Base-by-base conservation (phyloP, 2,329 filamentous ascomycete species). In the Coccinonectria pachysandricola region DNA sequence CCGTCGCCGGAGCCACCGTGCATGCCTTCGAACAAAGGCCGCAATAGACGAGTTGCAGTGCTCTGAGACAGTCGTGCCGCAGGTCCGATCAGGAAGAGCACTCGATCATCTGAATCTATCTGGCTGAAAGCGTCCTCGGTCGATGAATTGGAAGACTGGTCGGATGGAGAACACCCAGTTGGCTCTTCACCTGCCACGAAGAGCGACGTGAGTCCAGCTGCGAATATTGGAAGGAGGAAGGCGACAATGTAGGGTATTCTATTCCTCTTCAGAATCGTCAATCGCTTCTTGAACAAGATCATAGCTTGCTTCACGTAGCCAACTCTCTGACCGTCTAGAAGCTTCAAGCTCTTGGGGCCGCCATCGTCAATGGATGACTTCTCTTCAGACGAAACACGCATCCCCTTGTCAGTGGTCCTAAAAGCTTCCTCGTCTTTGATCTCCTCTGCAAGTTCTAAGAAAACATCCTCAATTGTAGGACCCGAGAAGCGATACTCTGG, bases 381-480 rank as follows among this genome's bases (percentile, higher is more conserved):
- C 28, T 51, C 52, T 3, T 35, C 36, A 7, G 40, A 42, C 2
- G 30, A 24, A 19, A 21, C 19, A 13, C 37, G 32, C 3, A 34
- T 18, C 9, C 16, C 26, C 23, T 41, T 46, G 7, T 46, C 45
- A n/a, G 30, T 25, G 3, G 28, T 35, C 3, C 38, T 39, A 28
- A 52, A 48, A 8, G 46, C 42, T 24, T 52, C 54, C 37, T 79
- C 71, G 5, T 65, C 65, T 30, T 64, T 68, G 32, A 85, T 69
- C 50, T 94, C 86, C 45, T 88, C 82, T 0, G 86, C 84, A 19
- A 94, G 65, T 38, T 83, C 78, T 13, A 95, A 59, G 53, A 95
- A 95, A 0, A 94, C 86, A 40, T 94, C 86, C 50, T 95, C 88
- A 20, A 95, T 86, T 0, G 84, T 92, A 1, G 87, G 88, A 0